Conservation (phyloP, 495 filamentous ascomycete genomes). For the Aspergillus cristatus region DNA sequence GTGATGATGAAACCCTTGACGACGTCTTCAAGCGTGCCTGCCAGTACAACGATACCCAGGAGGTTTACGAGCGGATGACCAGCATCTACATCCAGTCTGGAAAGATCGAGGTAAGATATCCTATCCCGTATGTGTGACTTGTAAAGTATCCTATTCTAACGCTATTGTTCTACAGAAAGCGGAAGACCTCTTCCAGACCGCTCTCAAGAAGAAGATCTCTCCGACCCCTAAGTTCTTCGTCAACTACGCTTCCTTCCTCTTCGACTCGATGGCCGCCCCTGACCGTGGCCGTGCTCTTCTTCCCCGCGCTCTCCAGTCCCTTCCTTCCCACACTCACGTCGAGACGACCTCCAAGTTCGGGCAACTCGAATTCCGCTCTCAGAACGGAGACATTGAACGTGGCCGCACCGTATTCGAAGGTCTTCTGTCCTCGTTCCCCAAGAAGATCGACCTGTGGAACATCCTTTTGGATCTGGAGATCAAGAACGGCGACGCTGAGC, state of each 20-base stretch:
- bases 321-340: conserved; percentile 62
- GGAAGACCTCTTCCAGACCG: conserved; percentile 74
- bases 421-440: conserved; percentile 72
- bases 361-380: conserved; percentile 78
- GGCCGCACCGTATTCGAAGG: conserved; percentile 92
- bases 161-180: conserved; percentile 54
- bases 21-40: conserved; percentile 88
- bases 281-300: conserved; percentile 71
- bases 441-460: conserved; percentile 88
- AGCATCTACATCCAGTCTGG: conserved; percentile 91
- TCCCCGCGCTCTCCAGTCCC: conserved; percentile 76
- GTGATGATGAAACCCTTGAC: conserved; percentile 73
- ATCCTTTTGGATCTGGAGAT: conserved; percentile 82
- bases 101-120: conserved; percentile 51
- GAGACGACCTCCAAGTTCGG: conserved; percentile 79
- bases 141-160: conserved; percentile 21
- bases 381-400: conserved; percentile 77
- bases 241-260: conserved; percentile 92
- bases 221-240: conserved; percentile 70
- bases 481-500: conserved; percentile 50
- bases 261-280: conserved; percentile 56
- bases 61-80: conserved; percentile 79
- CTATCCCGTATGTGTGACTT: neutral
- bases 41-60: conserved; percentile 84
- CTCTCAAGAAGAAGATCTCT: conserved; percentile 81